Percentiles rank a stretch among this genome's conserved stretches.
phyloP scores from a whole-genome alignment of 1,284 basidiomycete genomes.

The Moesziomyces parantarcticus region DNA sequence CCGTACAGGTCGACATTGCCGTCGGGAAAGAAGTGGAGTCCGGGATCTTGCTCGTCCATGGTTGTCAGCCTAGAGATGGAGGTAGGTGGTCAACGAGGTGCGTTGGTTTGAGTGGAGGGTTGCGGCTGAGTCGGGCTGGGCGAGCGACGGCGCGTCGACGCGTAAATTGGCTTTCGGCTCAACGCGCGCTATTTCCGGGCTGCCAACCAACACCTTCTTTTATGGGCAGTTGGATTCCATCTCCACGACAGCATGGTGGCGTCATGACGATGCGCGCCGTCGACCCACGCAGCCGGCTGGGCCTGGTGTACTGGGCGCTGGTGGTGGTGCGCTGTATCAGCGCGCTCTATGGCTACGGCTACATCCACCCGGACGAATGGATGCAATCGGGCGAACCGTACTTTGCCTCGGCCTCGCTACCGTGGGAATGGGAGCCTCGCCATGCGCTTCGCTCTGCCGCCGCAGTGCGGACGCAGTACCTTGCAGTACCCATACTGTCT shows the following conservation, averaged over 20 bases:
- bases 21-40: slow-evolving; percentile 62
- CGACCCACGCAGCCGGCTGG: slow-evolving; percentile 14
- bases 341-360: slow-evolving; percentile 56
- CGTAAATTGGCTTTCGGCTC: slow-evolving; percentile 29
- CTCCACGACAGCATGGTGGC: background rate
- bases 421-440: slow-evolving; percentile 42
- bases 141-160: slow-evolving; percentile 11
- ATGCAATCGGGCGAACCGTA: slow-evolving; percentile 67
- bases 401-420: slow-evolving; percentile 12
- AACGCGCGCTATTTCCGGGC: too few relatives aligned
- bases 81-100: background rate
- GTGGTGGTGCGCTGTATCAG: slow-evolving; percentile 52
- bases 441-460: slow-evolving; percentile 26
- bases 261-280: background rate
- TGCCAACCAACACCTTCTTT: slow-evolving; percentile 8
- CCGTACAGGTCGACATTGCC: slow-evolving; percentile 65
- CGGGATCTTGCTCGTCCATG: slow-evolving; percentile 60
- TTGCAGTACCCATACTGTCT: slow-evolving; percentile 1
- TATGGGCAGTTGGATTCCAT: background rate
- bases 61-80: slow-evolving; percentile 4
- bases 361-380: slow-evolving; percentile 68
- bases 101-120: too few relatives aligned
- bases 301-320: slow-evolving; percentile 43
- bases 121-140: too few relatives aligned
- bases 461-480: slow-evolving; percentile 9